Conservation (phyloP, 73 alveolate species). For the Paraurostyla sp. region DNA sequence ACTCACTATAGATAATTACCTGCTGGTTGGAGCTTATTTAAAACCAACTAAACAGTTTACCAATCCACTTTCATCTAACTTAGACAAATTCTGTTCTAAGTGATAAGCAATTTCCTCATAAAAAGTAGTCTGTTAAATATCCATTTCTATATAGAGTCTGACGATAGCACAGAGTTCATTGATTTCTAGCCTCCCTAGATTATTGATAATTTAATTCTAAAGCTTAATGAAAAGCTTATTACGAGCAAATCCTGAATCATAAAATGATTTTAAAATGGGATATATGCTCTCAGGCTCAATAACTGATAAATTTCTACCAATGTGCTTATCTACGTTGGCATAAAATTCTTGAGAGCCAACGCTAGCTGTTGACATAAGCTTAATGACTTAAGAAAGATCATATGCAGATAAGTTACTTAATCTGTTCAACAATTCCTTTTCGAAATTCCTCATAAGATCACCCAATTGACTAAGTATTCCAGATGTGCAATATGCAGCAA, state of each 20-base stretch:
- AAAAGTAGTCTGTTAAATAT: constrained; percentile 24
- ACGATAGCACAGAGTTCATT: not conserved
- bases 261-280: constrained; percentile 32
- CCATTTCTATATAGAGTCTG: constrained; percentile 42
- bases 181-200: not conserved
- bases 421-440: not conserved
- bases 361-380: not conserved
- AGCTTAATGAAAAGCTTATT: constrained; percentile 41
- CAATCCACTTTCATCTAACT: constrained; percentile 33
- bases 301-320: not conserved
- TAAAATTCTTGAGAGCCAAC: constrained; percentile 42
- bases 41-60: not conserved
- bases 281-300: not conserved
- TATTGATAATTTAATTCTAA: not conserved
- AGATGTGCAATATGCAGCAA: constrained; percentile 27
- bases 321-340: constrained; percentile 28
- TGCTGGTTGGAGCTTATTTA: not conserved
- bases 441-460: not conserved
- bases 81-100: not conserved
- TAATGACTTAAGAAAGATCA: constrained; percentile 13
- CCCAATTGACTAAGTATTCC: not conserved
- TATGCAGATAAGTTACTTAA: not conserved
- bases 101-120: constrained; percentile 34
- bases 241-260: constrained; percentile 38
- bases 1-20: constrained; percentile 6